Percentiles rank a stretch among this genome's conserved stretches.
phyloP scores from a whole-genome alignment of 2,329 filamentous ascomycete genomes.

The Didymosphaeria variabile region DNA sequence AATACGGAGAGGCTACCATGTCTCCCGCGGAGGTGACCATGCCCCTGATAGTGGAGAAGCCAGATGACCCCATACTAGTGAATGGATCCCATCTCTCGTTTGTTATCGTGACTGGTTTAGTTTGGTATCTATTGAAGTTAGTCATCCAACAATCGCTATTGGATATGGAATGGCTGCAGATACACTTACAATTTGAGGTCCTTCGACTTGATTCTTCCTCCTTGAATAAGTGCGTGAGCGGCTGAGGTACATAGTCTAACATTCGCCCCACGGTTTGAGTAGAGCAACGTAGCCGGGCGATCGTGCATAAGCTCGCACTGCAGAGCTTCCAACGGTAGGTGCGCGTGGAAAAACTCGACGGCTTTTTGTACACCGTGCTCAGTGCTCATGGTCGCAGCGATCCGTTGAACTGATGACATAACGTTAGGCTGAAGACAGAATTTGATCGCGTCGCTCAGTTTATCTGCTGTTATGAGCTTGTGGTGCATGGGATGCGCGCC shows the following conservation, averaged over 20 bases:
- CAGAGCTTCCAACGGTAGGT: constrained; percentile 38
- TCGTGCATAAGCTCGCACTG: constrained; percentile 32
- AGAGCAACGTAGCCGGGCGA: constrained; percentile 34
- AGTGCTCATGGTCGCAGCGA: constrained; percentile 53
- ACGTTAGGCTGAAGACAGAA: constrained; percentile 54
- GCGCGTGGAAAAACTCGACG: constrained; percentile 57
- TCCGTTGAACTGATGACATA: constrained; percentile 46
- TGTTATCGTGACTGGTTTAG: constrained; percentile 42
- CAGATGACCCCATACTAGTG: constrained; percentile 68
- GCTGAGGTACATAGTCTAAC: constrained; percentile 35
- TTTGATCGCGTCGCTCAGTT: constrained; percentile 55
- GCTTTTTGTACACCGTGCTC: constrained; percentile 55
- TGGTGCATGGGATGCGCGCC: constrained; percentile 59
- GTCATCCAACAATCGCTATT: neutral
- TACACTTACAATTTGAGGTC: constrained; percentile 31
- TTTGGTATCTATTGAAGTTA: constrained; percentile 24
- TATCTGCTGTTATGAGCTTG: constrained; percentile 52
- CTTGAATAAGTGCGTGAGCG: constrained; percentile 33
- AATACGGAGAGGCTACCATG: constrained; percentile 53
- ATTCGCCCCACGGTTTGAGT: constrained; percentile 22
- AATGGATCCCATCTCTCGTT: constrained; percentile 66
- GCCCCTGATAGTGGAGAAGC: constrained; percentile 63
- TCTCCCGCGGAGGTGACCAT: constrained; percentile 67
- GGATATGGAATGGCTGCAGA: neutral
- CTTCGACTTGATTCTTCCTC: constrained; percentile 22